Base-by-base conservation (phyloP, 768 basidiomycete genomes). In the Podaxis sp. region DNA sequence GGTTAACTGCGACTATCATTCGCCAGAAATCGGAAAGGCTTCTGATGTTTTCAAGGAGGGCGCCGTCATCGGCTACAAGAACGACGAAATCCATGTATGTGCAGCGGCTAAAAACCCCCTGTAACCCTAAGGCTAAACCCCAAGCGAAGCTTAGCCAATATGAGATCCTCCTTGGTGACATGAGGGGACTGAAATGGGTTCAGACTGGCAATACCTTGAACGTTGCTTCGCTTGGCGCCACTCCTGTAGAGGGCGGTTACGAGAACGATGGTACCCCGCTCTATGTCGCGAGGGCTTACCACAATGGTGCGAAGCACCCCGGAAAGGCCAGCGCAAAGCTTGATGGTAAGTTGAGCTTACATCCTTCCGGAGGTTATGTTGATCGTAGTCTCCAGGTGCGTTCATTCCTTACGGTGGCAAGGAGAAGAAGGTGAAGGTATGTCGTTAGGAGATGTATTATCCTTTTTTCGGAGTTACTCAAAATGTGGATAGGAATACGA, bases 81-180 rank as follows among this genome's bases (percentile, higher is more conserved):
- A 84, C 65, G 75, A 86, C 3, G 88, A 87, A 68, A 76, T 85
- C 49, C 81, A 87, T 1, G 90, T 88, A 72, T 51, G 73, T 68
- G 2, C 46, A 28, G 30, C 8, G 2, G 17, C 22, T 9, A 17
- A n/a, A 4, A 51, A 12, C 22, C 6, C 26, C 13, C 6, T 51
- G 36, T 48, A 22, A 12, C 6, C n/a, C 40, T 38, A 30, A 94
- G 11, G n/a, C 51, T 52, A 52, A 54, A 7, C 39, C 54, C 24
- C 54, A 12, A 13, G n/a, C 24, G 58, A 66, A 90, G 89, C 42
- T 87, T 38, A 82, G 79, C 30, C 79, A 77, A 38, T 92, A 84
- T 67, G 90, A 92, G 68, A 80, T 92, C 52, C 85, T 92, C n/a
- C 75, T 90, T 17, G 90, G 87, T 1, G 77, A 91, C 68, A 74